Evolutionary conservation across 2,329 filamentous ascomycete species (phyloP).

Genomic region (Tolypocladium cylindrosporum): DNA sequence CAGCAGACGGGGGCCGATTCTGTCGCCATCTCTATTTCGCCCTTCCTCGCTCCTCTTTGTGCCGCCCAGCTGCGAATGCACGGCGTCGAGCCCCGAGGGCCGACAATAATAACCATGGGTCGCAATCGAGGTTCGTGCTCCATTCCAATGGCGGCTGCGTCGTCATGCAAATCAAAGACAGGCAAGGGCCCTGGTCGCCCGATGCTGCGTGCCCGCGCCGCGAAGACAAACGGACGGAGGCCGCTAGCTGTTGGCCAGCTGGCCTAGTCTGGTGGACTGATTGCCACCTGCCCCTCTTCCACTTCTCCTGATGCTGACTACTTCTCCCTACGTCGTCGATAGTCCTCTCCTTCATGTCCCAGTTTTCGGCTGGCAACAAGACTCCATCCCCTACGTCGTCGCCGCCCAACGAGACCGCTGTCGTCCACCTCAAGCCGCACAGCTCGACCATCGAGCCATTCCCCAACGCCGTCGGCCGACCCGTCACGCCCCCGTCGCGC

Average conservation of each 20-base stretch:
- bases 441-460: slow-evolving; percentile 20
- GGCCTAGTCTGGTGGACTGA: neutral
- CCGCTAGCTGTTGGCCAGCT: neutral
- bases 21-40: no score
- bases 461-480: slow-evolving; percentile 22
- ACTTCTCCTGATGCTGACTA: neutral
- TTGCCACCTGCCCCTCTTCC: neutral
- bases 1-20: neutral
- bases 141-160: slow-evolving; percentile 3
- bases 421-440: slow-evolving; percentile 18
- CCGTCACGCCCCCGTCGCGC: slow-evolving; percentile 26
- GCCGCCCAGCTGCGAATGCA: neutral
- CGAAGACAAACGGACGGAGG: neutral
- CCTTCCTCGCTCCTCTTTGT: neutral
- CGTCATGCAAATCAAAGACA: slow-evolving; percentile 3
- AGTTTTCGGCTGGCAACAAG: slow-evolving; percentile 50
- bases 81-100: neutral
- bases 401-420: slow-evolving; percentile 26
- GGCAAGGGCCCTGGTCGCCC: neutral
- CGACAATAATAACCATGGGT: slow-evolving; percentile 30
- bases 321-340: slow-evolving; percentile 5
- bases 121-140: slow-evolving; percentile 43
- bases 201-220: neutral
- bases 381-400: slow-evolving; percentile 34
- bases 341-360: slow-evolving; percentile 87